Percentiles rank a stretch among this genome's conserved stretches.
Evolutionary conservation across 1,284 basidiomycete species (phyloP).

Genomic region (Ustilago tritici): DNA sequence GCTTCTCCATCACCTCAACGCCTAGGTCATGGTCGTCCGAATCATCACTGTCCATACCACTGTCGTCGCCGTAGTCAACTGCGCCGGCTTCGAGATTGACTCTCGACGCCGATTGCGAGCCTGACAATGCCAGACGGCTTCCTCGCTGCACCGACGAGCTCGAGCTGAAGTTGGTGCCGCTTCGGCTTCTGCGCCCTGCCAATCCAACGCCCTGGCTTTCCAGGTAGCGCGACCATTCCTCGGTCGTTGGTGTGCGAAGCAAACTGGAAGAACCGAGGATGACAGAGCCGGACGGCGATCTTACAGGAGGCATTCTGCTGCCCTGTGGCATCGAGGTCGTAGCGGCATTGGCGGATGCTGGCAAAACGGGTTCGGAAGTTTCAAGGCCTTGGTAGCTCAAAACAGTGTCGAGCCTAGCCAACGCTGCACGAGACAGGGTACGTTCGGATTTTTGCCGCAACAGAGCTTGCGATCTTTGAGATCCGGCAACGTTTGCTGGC

Average conservation of each 20-base stretch:
- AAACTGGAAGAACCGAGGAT: constrained; percentile 34
- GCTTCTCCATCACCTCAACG: constrained; percentile 47
- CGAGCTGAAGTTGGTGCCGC: constrained; percentile 38
- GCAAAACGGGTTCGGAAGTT: constrained; percentile 3
- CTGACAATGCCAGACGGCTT: constrained; percentile 21
- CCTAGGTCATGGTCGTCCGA: constrained; percentile 44
- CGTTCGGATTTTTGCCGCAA: constrained; percentile 36
- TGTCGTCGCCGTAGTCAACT: constrained; percentile 30
- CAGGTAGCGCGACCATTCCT: constrained; percentile 63
- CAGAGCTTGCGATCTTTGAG: constrained; percentile 12
- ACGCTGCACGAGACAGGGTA: constrained; percentile 25
- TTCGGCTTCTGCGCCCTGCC: constrained; percentile 33
- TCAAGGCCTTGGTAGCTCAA: constrained; percentile 21
- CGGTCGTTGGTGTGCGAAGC: constrained; percentile 62
- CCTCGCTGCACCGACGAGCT: constrained; percentile 42
- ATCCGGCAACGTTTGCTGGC: background rate
- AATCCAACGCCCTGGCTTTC: constrained; percentile 58
- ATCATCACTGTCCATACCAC: constrained; percentile 46
- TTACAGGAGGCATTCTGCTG: constrained; percentile 8
- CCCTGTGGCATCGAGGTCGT: constrained; percentile 9
- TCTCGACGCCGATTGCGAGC: constrained; percentile 17
- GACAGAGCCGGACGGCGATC: constrained; percentile 38
- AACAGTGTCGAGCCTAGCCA: constrained; percentile 33
- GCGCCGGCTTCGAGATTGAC: constrained; percentile 18
- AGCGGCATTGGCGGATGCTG: constrained; percentile 20